These are phyloP conservation scores for Micractinium sp. DNA, from an alignment of 139 green algal species.

Conservation along the genomic window DNA sequence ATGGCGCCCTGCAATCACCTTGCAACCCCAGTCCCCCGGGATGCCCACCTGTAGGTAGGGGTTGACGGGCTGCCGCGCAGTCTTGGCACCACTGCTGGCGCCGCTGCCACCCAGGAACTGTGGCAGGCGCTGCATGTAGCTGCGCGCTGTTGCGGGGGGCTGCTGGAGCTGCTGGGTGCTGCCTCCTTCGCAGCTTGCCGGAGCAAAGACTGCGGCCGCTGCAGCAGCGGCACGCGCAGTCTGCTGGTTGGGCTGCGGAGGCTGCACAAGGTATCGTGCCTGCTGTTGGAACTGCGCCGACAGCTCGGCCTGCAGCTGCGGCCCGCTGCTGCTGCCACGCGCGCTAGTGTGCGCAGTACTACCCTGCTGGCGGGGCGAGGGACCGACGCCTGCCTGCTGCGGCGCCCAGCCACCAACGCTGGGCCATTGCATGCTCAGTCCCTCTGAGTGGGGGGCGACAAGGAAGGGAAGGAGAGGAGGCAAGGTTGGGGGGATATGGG, in stretches of 20 bases:
- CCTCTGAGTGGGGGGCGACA: background rate
- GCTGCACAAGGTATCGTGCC: constrained; percentile 1
- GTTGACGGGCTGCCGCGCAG: background rate
- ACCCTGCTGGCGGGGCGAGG: background rate
- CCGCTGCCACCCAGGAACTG: background rate
- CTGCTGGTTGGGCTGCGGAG: background rate
- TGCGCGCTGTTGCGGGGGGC: background rate
- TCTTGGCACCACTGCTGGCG: background rate
- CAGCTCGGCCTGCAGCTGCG: too few species aligned
- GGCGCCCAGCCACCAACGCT: background rate
- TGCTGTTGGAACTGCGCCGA: constrained; percentile 4
- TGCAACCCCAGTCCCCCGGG: background rate
- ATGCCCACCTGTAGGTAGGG: constrained; percentile 4
- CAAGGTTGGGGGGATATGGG: background rate
- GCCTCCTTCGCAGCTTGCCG: background rate
- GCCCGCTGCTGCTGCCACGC: too few species aligned
- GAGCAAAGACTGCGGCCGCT: background rate
- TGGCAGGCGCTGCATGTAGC: constrained; percentile 8
- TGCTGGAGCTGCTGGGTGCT: constrained; percentile 13
- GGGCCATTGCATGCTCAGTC: background rate
- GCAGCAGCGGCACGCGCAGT: background rate
- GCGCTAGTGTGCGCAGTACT: too few species aligned
- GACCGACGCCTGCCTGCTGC: background rate
- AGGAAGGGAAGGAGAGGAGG: background rate
- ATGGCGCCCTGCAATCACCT: background rate